phyloP scores from a whole-genome alignment of 129 eudicot genomes.

The Apium graveolens region DNA sequence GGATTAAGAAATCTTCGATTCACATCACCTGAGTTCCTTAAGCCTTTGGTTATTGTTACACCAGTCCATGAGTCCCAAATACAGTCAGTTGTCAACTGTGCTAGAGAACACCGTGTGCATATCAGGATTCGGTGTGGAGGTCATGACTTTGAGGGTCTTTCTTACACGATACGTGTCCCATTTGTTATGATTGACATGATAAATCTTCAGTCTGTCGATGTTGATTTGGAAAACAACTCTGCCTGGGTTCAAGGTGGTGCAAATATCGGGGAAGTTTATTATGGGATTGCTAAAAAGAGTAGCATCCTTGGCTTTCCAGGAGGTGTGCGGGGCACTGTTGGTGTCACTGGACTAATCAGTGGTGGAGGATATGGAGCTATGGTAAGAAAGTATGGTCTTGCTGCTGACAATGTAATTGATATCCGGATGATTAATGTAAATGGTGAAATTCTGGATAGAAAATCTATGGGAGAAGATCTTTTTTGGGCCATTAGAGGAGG shows the following conservation, averaged over 20 bases:
- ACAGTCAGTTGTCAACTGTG: conserved; percentile 17
- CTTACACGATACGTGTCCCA: conserved; percentile 11
- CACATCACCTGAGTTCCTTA: neutral
- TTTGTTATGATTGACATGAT: conserved; percentile 25
- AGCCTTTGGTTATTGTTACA: conserved; percentile 24
- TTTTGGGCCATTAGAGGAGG: conserved; percentile 31
- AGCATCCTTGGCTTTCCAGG: conserved; percentile 16
- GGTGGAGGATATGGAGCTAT: conserved; percentile 25
- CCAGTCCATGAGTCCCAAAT: conserved; percentile 26
- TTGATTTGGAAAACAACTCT: conserved; percentile 15
- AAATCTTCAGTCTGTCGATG: conserved; percentile 10
- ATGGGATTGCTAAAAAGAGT: conserved; percentile 16
- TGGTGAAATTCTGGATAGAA: conserved; percentile 18
- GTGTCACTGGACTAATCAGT: conserved; percentile 19
- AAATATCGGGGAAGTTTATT: conserved; percentile 17
- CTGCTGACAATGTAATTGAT: conserved; percentile 15
- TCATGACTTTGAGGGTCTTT: conserved; percentile 26
- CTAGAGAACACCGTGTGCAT: conserved; percentile 12
- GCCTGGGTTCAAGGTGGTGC: conserved; percentile 31
- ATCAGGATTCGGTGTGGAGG: conserved; percentile 23
- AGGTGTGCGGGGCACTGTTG: conserved; percentile 23
- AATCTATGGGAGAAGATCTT: conserved; percentile 19
- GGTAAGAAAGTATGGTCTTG: conserved; percentile 15
- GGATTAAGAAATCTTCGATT: conserved; percentile 19
- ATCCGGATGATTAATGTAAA: conserved; percentile 18